These are phyloP conservation scores for Jamesozyma rosinii DNA, from an alignment of 805 yeast genomes.

Conservation along the genomic window DNA sequence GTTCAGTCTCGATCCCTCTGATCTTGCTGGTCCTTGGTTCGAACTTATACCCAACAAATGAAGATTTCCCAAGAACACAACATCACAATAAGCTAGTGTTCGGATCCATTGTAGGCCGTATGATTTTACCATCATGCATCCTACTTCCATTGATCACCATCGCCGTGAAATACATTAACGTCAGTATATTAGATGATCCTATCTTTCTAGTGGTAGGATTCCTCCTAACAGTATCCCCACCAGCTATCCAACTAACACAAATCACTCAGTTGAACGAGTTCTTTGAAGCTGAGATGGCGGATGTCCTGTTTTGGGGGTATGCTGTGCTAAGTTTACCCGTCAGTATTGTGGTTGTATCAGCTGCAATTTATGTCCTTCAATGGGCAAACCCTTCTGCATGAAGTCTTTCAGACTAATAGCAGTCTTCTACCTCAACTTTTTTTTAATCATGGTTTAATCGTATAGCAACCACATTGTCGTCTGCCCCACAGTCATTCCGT, in stretches of 20 bases:
- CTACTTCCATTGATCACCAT: constrained; percentile 58
- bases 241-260: constrained; percentile 76
- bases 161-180: constrained; percentile 52
- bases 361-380: constrained; percentile 42
- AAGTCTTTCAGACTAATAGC: no score
- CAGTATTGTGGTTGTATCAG: constrained; percentile 61
- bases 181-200: constrained; percentile 71
- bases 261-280: constrained; percentile 69
- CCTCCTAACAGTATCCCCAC: constrained; percentile 67
- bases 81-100: constrained; percentile 55
- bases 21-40: constrained; percentile 70
- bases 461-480: no score
- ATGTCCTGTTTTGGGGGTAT: constrained; percentile 75
- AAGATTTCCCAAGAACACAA: constrained; percentile 55
- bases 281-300: constrained; percentile 75
- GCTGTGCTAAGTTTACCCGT: constrained; percentile 68
- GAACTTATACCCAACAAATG: constrained; percentile 61
- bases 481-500: no score
- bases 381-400: constrained; percentile 35
- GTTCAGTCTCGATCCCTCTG: constrained; percentile 68
- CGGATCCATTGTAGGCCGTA: constrained; percentile 65
- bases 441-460: no score
- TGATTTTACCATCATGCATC: constrained; percentile 66
- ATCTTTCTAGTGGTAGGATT: constrained; percentile 70
- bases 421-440: no score